Base-by-base conservation (phyloP, 805 yeast species). In the Starmerella roubikii region DNA sequence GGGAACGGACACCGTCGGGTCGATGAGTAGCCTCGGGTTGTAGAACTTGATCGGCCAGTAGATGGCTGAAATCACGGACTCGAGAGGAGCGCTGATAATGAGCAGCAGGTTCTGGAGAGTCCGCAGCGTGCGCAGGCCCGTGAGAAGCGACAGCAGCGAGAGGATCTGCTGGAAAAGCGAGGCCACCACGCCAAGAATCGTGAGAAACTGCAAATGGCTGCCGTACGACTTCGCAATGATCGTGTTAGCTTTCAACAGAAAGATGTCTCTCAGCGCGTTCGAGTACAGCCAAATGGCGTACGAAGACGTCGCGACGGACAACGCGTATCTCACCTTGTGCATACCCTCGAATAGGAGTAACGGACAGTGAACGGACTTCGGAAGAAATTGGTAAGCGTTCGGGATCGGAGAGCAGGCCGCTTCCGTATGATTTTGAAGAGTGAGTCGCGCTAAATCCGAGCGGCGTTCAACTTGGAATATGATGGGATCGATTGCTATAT, bases 181-280 rank as follows among this genome's bases (percentile, higher is more conserved):
- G 41, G 52, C 42, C 37, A 42, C 29, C 29, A 55, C 40, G 21
- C 53, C 50, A 39, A 50, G 41, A 30, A 53, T 52, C 23, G 63
- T 59, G 36, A 59, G 51, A 56, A 59, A 37, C 44, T 51, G 52
- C 42, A 48, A 37, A 43, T 69, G 47, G 62, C 73, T 54, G 24
- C 62, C 60, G 36, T 45, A 51, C 16, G 52, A 43, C 18, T 39
- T 24, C 19, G 44, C 39, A 11, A 45, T 34, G 12, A 47, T 37
- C 11, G 47, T 31, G 16, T 40, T 13, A 13, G 48, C 12, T 33
- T 41, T 48, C 9, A 40, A 40, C 30, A n/a, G 22, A 16, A 47
- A 19, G 1, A 50, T 39, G n/a, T 31, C 30, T 20, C 35, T 22
- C 23, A 51, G 30, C 8, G 52, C 54, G 12, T 43, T 21, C 16